phyloP scores from a whole-genome alignment of 768 basidiomycete species.

The Lactarius hatsudake region DNA sequence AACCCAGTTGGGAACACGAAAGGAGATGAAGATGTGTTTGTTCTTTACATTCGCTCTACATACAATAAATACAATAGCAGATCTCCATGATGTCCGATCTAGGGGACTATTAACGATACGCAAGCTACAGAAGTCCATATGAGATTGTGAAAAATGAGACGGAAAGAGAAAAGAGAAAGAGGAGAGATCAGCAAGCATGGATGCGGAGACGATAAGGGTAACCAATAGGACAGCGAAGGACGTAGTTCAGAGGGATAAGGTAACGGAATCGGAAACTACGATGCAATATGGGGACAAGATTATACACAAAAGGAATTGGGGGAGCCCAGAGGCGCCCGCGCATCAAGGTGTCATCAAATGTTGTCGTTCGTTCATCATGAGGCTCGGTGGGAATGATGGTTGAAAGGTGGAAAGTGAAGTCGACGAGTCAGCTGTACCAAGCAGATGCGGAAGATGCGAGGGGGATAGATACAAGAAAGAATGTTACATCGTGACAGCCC shows the following conservation, averaged over 20 bases:
- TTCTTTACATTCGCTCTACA: slow-evolving; percentile 23
- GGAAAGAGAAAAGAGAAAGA: not conserved
- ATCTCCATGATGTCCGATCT: slow-evolving; percentile 18
- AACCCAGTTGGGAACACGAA: not conserved
- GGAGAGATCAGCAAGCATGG: slow-evolving; percentile 6
- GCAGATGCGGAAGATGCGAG: not conserved
- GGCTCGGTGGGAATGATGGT: not conserved
- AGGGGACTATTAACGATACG: slow-evolving; percentile 21
- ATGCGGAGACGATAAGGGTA: slow-evolving; percentile 5
- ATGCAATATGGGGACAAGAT: not conserved
- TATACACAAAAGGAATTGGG: not conserved
- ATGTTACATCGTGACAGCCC: not conserved
- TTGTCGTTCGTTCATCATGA: not conserved
- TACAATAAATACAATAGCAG: slow-evolving; percentile 27
- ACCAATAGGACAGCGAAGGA: slow-evolving; percentile 4
- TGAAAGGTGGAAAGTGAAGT: not conserved
- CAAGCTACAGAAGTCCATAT: slow-evolving; percentile 16
- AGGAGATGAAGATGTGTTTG: not conserved
- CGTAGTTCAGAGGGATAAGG: slow-evolving; percentile 7
- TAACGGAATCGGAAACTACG: slow-evolving; percentile 4
- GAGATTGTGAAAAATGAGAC: slow-evolving; percentile 7
- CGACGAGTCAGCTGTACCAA: not conserved
- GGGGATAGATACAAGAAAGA: too few species aligned
- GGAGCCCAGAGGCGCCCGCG: not conserved
- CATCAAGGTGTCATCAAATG: slow-evolving; percentile 12